Conservation (phyloP, 106 monocot genomes). For the Dioscorea dumetorum region DNA sequence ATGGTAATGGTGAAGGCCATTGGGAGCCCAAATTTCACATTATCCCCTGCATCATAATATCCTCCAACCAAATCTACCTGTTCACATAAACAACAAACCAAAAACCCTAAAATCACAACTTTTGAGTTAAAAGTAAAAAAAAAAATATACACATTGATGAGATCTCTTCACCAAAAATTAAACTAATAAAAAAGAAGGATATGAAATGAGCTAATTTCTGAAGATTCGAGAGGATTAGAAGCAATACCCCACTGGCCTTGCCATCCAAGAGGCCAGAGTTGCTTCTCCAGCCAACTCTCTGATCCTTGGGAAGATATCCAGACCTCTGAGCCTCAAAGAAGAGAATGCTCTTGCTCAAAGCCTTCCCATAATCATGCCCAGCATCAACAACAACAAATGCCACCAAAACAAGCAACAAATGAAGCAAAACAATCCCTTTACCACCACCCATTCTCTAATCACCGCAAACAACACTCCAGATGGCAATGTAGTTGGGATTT, state of each 20-base stretch:
- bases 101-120: not conserved
- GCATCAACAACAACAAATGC: slow-evolving; percentile 17
- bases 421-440: not conserved
- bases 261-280: slow-evolving; percentile 79
- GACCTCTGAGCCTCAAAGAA: slow-evolving; percentile 97
- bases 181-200: too few species aligned
- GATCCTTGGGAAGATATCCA: slow-evolving; percentile 57
- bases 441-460: not conserved
- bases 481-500: not conserved
- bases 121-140: not conserved
- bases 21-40: slow-evolving; percentile 74
- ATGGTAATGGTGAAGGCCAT: slow-evolving; percentile 75
- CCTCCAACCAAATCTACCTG: slow-evolving; percentile 75
- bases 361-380: slow-evolving; percentile 73
- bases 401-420: slow-evolving; percentile 1
- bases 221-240: not conserved
- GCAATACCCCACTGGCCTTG: slow-evolving; percentile 62
- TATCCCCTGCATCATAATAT: slow-evolving; percentile 83
- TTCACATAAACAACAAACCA: not conserved
- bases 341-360: slow-evolving; percentile 79
- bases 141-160: not conserved
- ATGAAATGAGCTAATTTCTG: too few species aligned
- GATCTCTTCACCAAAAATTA: too few species aligned
- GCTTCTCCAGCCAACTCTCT: slow-evolving; percentile 74
- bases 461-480: not conserved